Percentiles rank a stretch among this genome's conserved stretches.
Evolutionary conservation across 2,329 filamentous ascomycete species (phyloP).

Genomic region (Cercospora brassicicola): DNA sequence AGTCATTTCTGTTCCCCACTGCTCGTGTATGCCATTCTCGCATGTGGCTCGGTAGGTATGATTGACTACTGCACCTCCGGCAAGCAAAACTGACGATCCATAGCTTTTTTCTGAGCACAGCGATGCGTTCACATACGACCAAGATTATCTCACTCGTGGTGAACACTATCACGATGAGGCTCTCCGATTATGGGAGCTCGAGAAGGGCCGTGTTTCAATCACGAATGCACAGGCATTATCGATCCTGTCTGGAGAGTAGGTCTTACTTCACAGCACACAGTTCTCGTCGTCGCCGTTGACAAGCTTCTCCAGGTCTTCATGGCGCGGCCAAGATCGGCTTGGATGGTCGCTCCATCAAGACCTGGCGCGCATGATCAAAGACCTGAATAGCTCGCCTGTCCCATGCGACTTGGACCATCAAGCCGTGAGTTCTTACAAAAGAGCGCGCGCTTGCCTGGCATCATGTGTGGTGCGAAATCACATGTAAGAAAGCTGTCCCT

Average conservation of each 20-base stretch:
- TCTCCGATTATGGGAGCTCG: background rate
- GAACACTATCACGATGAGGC: background rate
- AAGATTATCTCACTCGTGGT: background rate
- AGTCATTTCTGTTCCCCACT: background rate
- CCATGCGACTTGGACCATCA: too few species aligned
- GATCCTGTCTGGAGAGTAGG: background rate
- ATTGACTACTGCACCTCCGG: too few species aligned
- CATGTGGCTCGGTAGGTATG: background rate
- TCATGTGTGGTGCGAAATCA: background rate
- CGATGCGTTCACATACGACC: background rate
- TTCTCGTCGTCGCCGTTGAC: too few species aligned
- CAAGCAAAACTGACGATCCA: background rate
- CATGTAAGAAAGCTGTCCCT: background rate
- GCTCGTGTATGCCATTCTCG: background rate
- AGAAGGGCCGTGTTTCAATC: background rate
- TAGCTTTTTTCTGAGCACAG: background rate
- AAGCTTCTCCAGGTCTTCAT: too few species aligned
- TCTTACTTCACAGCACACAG: too few species aligned
- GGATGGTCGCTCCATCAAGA: background rate
- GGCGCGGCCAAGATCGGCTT: background rate
- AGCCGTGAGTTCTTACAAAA: too few species aligned
- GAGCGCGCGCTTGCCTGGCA: background rate
- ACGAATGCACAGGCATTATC: background rate
- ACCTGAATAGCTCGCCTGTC: background rate
- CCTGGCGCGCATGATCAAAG: background rate